Percentiles rank a stretch among this genome's conserved stretches.
These are phyloP conservation scores for Boletus bicolor DNA, from an alignment of 768 basidiomycete species.

Conservation along the genomic window DNA sequence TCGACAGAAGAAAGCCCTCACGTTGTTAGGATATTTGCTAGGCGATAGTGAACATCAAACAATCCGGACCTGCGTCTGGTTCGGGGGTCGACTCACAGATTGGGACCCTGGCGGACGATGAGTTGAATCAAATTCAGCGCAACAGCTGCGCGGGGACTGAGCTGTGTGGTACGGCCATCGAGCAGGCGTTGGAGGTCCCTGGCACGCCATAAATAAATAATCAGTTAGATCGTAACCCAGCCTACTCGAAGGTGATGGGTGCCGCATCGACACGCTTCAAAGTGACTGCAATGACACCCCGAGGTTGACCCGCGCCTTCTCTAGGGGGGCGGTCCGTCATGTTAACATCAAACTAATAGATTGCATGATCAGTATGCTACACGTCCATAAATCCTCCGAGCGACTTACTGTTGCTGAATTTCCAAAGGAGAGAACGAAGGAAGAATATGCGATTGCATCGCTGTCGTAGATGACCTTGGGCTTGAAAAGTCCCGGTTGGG, in stretches of 20 bases:
- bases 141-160: conserved; percentile 29
- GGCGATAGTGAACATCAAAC: neutral
- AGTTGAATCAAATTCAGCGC: conserved; percentile 49
- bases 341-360: conserved; percentile 35
- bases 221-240: neutral
- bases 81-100: conserved; percentile 35
- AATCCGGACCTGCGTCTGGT: neutral
- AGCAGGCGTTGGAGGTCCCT: conserved; percentile 28
- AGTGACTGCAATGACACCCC: conserved; percentile 31
- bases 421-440: conserved; percentile 30
- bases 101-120: conserved; percentile 45
- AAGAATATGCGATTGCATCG: conserved; percentile 39
- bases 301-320: conserved; percentile 9
- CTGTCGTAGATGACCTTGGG: conserved; percentile 49
- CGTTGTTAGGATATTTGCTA: conserved; percentile 46
- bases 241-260: conserved; percentile 36
- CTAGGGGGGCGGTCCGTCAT: conserved; percentile 28
- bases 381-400: neutral
- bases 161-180: conserved; percentile 21
- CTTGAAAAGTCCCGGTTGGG: conserved; percentile 35
- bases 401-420: conserved; percentile 30
- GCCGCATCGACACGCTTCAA: conserved; percentile 40
- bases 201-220: neutral
- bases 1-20: conserved; percentile 42
- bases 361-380: neutral